A percentile compares a stretch with the other conserved stretches of the same genome.
Conservation (phyloP, 1,284 basidiomycete genomes). For the Apiotrichum porosum region DNA sequence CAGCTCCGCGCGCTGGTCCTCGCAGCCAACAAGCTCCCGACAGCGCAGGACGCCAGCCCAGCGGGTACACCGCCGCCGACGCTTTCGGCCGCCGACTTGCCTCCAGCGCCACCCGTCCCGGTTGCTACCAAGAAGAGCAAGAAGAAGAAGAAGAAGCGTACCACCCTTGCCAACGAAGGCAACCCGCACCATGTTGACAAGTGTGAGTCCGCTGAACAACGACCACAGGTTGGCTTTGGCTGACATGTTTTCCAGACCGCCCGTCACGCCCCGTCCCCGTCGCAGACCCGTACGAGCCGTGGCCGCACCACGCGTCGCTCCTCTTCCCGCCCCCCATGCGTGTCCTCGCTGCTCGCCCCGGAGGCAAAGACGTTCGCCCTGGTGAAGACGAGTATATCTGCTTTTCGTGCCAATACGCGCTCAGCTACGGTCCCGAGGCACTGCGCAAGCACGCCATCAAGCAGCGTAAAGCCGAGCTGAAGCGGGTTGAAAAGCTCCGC, state of each 20-base stretch:
- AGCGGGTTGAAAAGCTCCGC: constrained; percentile 65
- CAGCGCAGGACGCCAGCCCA: constrained; percentile 10
- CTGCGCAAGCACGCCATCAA: constrained; percentile 61
- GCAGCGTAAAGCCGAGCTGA: constrained; percentile 70
- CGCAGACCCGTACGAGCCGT: constrained; percentile 34
- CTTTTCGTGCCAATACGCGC: constrained; percentile 75
- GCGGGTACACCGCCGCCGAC: background rate
- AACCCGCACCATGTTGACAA: constrained; percentile 87
- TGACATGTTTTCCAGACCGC: constrained; percentile 34
- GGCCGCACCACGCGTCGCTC: constrained; percentile 31
- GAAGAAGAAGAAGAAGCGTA: constrained; percentile 82
- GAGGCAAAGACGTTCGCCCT: constrained; percentile 44
- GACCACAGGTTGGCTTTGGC: too few species aligned
- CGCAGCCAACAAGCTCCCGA: constrained; percentile 20
- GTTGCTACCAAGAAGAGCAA: constrained; percentile 43
- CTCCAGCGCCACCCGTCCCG: background rate
- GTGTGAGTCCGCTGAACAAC: constrained; percentile 40
- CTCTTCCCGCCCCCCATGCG: constrained; percentile 45
- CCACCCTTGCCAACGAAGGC: constrained; percentile 74
- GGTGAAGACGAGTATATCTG: constrained; percentile 80
- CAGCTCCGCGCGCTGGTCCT: constrained; percentile 38
- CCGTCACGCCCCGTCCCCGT: constrained; percentile 31
- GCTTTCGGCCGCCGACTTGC: background rate
- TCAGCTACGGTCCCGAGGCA: constrained; percentile 72
- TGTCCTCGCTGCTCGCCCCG: constrained; percentile 19